Percentiles rank a stretch among this genome's conserved stretches.
Evolutionary conservation across 768 basidiomycete genomes (phyloP).

Genomic region (Leccinum rimulosum): DNA sequence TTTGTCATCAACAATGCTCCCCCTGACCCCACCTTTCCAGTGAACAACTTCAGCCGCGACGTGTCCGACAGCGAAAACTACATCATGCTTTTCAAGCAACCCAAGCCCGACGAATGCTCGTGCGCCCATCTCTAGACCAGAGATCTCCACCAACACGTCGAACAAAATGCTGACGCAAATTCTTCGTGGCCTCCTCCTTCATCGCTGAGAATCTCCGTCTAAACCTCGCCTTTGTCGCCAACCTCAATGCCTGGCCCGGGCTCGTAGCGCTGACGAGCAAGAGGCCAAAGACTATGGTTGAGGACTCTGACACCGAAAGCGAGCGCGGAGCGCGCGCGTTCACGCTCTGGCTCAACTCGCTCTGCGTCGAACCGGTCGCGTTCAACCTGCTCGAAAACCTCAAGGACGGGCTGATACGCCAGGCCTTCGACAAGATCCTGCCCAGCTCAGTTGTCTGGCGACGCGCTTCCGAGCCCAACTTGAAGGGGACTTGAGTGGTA

Average conservation of each 20-base stretch:
- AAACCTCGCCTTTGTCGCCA: constrained; percentile 71
- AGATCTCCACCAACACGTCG: too few species aligned
- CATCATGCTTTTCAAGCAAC: too few species aligned
- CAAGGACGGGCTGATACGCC: constrained; percentile 89
- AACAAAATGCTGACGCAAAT: too few species aligned
- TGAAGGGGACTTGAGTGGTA: constrained; percentile 30
- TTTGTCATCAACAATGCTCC: too few species aligned
- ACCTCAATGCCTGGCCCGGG: constrained; percentile 96
- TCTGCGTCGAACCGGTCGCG: constrained; percentile 94
- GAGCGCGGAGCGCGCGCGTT: constrained; percentile 94
- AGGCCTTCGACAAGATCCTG: constrained; percentile 94
- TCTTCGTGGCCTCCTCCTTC: too few species aligned
- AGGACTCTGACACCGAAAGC: constrained; percentile 99
- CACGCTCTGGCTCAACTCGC: constrained; percentile 92
- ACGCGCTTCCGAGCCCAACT: constrained; percentile 84
- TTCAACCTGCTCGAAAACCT: constrained; percentile 97
- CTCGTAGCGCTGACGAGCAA: constrained; percentile 92
- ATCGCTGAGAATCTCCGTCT: too few species aligned
- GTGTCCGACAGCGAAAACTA: too few species aligned
- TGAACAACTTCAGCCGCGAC: too few species aligned
- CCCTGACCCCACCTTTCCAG: too few species aligned
- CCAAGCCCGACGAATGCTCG: too few species aligned
- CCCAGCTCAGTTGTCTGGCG: constrained; percentile 95
- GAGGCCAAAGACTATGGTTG: constrained; percentile 92
- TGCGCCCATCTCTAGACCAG: too few species aligned